Evolutionary conservation across 2,329 filamentous ascomycete species (phyloP), one percentile per base, ranked within the genome.

Genomic region (Pleurostoma richardsiae): DNA sequence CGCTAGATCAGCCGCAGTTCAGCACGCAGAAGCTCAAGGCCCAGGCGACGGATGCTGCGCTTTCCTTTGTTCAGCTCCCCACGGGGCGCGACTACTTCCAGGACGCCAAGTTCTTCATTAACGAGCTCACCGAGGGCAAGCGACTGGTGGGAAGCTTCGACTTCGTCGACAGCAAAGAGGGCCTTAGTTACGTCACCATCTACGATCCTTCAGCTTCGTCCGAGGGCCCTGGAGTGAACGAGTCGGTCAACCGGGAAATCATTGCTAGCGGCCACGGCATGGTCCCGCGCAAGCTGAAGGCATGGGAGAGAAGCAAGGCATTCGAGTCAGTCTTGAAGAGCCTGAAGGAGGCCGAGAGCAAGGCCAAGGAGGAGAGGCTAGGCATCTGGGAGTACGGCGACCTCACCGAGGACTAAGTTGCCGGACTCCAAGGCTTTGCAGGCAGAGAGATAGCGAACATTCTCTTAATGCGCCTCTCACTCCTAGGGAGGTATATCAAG

Each of bases 361-460:
- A 85, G 65, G 92, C 92, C 4, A 96, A 95, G 79, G 74, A 80
- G 46, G 83, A 84, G 48, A 82, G 90, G 52, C 76, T 83, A 55
- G 94, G 94, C 40, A 94, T 96, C 80, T 99, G 92, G 91, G 94
- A 99, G 78, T 99, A 97, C 68, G 94, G 94, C 56, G 94, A 97
- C 66, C 77, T 96, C 61, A 95, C 90, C 10, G 91, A 96, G 72
- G 90, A 95, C 61, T 90, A 82, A 65, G 36, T 36, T 8, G 33
- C n/a, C n/a, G 33, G 33, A 36, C 8, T 8, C n/a, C 8, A 36
- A n/a, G 19, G 19, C 19, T 19, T 19, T 19, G 19, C 19, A 19
- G 19, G 19, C 19, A 19, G 19, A 19, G 19, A 19, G 19, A 19
- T 19, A 19, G 19, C 19, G 19, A 19, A 19, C 19, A 19, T 19